Evolutionary conservation across 2,329 filamentous ascomycete genomes (phyloP).

Genomic region (Periglandula ipomoeae): DNA sequence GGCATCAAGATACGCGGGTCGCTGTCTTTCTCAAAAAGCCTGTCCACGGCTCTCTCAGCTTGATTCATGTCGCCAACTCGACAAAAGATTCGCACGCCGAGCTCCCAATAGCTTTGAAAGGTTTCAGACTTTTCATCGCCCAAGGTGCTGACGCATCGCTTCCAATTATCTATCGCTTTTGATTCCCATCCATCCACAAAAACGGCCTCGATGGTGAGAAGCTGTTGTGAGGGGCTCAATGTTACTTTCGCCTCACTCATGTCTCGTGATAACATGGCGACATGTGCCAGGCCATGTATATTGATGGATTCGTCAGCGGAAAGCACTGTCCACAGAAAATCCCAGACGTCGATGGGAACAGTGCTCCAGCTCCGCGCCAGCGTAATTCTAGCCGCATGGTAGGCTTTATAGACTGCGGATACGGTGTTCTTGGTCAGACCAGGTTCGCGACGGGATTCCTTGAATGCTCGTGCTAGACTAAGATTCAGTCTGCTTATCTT

Average conservation of each 20-base stretch:
- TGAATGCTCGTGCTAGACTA: conserved; percentile 18
- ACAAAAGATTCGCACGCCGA: conserved; percentile 58
- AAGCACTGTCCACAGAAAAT: conserved; percentile 56
- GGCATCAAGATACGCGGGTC: conserved; percentile 53
- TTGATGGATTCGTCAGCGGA: conserved; percentile 42
- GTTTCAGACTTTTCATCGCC: conserved; percentile 35
- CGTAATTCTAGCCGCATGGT: conserved; percentile 34
- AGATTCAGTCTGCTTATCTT: conserved; percentile 29
- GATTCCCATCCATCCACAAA: conserved; percentile 52
- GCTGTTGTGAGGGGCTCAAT: conserved; percentile 47
- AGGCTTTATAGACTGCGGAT: conserved; percentile 38
- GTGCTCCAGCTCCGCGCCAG: conserved; percentile 38
- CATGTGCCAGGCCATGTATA: conserved; percentile 48
- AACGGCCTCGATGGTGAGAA: conserved; percentile 60
- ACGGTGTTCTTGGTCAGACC: conserved; percentile 26
- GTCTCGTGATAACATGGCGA: conserved; percentile 55
- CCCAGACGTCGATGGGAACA: conserved; percentile 53
- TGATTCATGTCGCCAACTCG: conserved; percentile 47
- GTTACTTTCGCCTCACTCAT: conserved; percentile 50
- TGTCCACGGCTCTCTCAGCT: conserved; percentile 46
- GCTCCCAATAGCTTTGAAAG: conserved; percentile 49
- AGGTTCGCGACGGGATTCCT: conserved; percentile 18
- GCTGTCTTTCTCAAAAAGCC: conserved; percentile 38
- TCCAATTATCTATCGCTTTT: conserved; percentile 56
- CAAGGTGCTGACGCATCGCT: conserved; percentile 43